A percentile compares a stretch with the other conserved stretches of the same genome.
phyloP scores from a whole-genome alignment of 2,329 filamentous ascomycete genomes.

The Ophiostoma piceae region DNA sequence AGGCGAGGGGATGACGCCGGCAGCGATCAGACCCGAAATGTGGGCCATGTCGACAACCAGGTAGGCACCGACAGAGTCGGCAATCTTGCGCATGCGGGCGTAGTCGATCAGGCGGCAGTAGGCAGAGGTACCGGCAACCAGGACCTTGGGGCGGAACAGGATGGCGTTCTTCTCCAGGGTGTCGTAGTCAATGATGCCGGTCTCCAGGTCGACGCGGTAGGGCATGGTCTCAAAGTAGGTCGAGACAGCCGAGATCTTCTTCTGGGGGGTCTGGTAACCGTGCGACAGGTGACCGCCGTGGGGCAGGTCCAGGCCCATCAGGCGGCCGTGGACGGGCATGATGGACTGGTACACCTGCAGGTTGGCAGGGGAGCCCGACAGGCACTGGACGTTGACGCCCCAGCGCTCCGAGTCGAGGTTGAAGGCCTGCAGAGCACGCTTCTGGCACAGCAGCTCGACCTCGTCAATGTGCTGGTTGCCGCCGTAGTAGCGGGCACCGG shows the following conservation, averaged over 20 bases:
- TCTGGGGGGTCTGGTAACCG: slow-evolving; percentile 92
- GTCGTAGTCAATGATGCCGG: slow-evolving; percentile 96
- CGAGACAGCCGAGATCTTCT: slow-evolving; percentile 96
- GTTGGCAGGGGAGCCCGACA: slow-evolving; percentile 91
- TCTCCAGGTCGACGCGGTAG: slow-evolving; percentile 83
- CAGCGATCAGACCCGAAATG: slow-evolving; percentile 92
- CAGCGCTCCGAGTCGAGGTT: slow-evolving; percentile 80
- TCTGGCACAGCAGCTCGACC: slow-evolving; percentile 92
- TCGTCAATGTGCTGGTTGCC: slow-evolving; percentile 98
- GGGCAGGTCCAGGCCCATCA: slow-evolving; percentile 94
- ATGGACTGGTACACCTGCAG: slow-evolving; percentile 97
- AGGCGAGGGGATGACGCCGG: slow-evolving; percentile 86
- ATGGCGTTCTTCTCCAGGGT: slow-evolving; percentile 82
- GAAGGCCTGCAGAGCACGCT: slow-evolving; percentile 87
- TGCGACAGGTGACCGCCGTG: slow-evolving; percentile 94
- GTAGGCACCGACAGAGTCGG: slow-evolving; percentile 89
- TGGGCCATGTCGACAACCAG: slow-evolving; percentile 97
- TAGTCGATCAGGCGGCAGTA: slow-evolving; percentile 99
- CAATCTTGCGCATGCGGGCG: slow-evolving; percentile 89
- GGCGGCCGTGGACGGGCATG: slow-evolving; percentile 88
- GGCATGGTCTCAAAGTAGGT: slow-evolving; percentile 99
- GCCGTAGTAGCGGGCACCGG: slow-evolving; percentile 96
- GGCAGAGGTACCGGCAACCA: slow-evolving; percentile 93
- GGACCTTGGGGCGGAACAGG: slow-evolving; percentile 91
- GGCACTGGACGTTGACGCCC: slow-evolving; percentile 97